Percentiles rank a stretch among this genome's conserved stretches.
Evolutionary conservation across 1,284 basidiomycete genomes (phyloP).

Genomic region (Papiliotrema nemorosa): DNA sequence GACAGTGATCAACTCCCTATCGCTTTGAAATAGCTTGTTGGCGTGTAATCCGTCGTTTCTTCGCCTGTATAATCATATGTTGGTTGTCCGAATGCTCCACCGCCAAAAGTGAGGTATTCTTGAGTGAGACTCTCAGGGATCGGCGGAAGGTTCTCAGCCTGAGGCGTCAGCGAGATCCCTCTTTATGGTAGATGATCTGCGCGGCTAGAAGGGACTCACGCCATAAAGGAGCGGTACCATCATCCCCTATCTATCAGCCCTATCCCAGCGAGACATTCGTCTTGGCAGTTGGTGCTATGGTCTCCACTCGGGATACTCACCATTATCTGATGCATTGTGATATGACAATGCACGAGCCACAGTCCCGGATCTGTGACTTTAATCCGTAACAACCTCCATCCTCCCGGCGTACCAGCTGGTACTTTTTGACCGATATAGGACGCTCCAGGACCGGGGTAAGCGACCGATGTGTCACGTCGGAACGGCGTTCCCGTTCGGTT

Average conservation of each 20-base stretch:
- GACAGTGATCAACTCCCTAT: too few species aligned
- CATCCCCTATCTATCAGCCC: too few species aligned
- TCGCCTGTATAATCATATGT: conserved; percentile 3
- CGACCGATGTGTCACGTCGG: conserved; percentile 12
- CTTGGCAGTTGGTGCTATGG: too few species aligned
- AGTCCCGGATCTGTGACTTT: conserved; percentile 8
- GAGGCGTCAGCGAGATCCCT: not conserved
- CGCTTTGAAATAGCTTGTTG: conserved; percentile 5
- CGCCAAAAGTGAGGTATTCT: conserved; percentile 10
- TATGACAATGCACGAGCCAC: conserved; percentile 14
- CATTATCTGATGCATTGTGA: conserved; percentile 12
- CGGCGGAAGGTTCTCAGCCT: conserved; percentile 11
- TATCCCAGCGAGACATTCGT: too few species aligned
- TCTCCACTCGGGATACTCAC: too few species aligned
- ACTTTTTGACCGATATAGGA: conserved; percentile 3
- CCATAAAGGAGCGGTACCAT: conserved; percentile 8
- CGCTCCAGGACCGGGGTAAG: conserved; percentile 10
- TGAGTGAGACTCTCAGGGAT: conserved; percentile 6
- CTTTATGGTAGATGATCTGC: not conserved
- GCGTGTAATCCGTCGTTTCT: conserved; percentile 1
- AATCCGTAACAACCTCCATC: conserved; percentile 13
- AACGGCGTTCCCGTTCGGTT: conserved; percentile 3
- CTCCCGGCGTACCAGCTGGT: conserved; percentile 1
- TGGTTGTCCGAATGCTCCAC: conserved; percentile 5
- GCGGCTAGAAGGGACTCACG: not conserved